These are phyloP conservation scores for Citrus unshiu DNA, from an alignment of 345 rosid genomes.

Conservation along the genomic window DNA sequence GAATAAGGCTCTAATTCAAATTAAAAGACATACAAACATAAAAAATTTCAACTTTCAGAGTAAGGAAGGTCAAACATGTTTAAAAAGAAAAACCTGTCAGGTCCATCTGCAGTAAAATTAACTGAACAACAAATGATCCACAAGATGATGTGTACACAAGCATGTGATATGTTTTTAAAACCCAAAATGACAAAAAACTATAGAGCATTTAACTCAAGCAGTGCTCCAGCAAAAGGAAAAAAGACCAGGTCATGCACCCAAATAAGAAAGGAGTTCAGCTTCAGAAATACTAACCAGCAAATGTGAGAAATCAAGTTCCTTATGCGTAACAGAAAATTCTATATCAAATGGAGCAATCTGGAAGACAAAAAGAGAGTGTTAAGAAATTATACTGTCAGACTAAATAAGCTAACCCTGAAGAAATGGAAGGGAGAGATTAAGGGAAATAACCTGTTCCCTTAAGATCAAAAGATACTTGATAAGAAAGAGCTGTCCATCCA, in stretches of 20 bases:
- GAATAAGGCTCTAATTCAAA: neutral
- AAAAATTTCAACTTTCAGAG: neutral
- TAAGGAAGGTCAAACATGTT: slow-evolving; percentile 4
- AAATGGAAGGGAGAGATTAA: slow-evolving; percentile 8
- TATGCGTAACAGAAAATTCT: slow-evolving; percentile 90
- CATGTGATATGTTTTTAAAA: neutral
- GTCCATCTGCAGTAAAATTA: neutral
- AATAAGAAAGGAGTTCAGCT: neutral
- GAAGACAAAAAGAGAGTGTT: slow-evolving; percentile 17
- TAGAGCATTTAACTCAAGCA: neutral
- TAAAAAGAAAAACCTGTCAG: neutral
- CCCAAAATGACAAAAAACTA: neutral
- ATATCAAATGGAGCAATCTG: slow-evolving; percentile 98
- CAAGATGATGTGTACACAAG: neutral
- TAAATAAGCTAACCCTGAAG: slow-evolving; percentile 10
- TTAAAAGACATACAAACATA: neutral
- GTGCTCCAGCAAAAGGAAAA: neutral
- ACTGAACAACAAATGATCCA: neutral
- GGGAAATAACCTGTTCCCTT: slow-evolving; percentile 79
- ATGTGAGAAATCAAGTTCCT: slow-evolving; percentile 98
- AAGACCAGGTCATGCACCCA: neutral
- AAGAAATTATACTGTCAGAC: neutral
- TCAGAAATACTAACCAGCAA: slow-evolving; percentile 69
- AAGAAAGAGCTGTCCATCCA: slow-evolving; percentile 97
- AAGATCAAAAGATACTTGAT: slow-evolving; percentile 88